Percentiles rank a stretch among this genome's conserved stretches.
phyloP scores from a whole-genome alignment of 164 flowering plant species.

The Liriodendron chinense region DNA sequence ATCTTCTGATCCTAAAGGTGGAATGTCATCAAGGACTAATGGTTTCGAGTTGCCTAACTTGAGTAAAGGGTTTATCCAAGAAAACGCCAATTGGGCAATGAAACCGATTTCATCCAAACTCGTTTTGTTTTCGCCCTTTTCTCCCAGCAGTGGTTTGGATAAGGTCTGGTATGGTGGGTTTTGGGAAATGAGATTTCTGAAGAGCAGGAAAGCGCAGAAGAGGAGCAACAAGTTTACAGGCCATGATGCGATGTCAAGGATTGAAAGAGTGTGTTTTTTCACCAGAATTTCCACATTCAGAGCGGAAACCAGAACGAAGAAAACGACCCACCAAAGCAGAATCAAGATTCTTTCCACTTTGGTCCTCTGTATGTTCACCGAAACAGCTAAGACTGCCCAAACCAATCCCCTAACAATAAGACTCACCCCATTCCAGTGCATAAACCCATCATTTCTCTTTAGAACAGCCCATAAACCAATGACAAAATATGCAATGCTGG shows the following conservation, averaged over 20 bases:
- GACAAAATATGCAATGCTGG: slow-evolving; percentile 33
- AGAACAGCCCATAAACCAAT: slow-evolving; percentile 28
- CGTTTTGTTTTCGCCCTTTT: slow-evolving; percentile 12
- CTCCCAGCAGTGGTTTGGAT: slow-evolving; percentile 41
- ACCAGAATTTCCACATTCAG: slow-evolving; percentile 35
- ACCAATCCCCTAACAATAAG: slow-evolving; percentile 41
- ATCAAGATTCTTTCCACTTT: slow-evolving; percentile 33
- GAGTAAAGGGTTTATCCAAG: slow-evolving; percentile 74
- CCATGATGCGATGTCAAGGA: slow-evolving; percentile 50
- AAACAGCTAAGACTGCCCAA: slow-evolving; percentile 54
- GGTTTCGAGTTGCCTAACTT: slow-evolving; percentile 55
- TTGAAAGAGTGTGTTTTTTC: slow-evolving; percentile 12
- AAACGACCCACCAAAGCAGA: slow-evolving; percentile 58
- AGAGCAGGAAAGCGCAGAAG: slow-evolving; percentile 39
- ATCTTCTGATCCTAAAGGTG: slow-evolving; percentile 53
- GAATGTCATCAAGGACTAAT: slow-evolving; percentile 62
- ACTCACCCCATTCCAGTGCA: slow-evolving; percentile 25
- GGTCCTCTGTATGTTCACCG: slow-evolving; percentile 33
- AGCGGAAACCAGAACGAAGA: slow-evolving; percentile 41
- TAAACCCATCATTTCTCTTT: slow-evolving; percentile 11
- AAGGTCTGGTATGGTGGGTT: slow-evolving; percentile 17
- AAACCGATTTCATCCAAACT: slow-evolving; percentile 27
- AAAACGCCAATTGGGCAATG: slow-evolving; percentile 55
- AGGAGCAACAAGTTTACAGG: slow-evolving; percentile 48
- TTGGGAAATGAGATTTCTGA: slow-evolving; percentile 9